Base-by-base conservation (phyloP, 2,329 filamentous ascomycete genomes). In the Fusarium sp. region DNA sequence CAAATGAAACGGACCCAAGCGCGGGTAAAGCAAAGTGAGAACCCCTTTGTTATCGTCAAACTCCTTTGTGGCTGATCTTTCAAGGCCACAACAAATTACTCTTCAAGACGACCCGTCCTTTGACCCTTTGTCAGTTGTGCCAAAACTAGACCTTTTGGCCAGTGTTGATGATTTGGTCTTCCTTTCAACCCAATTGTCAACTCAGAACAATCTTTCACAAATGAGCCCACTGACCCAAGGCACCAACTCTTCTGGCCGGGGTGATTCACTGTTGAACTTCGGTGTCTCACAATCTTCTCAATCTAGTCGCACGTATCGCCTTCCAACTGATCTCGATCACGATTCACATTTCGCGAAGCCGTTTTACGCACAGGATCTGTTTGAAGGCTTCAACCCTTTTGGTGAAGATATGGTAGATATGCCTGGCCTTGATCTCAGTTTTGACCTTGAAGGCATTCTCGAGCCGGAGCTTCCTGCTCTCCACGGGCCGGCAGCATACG, bases 71-170 rank as follows among this genome's bases (percentile, higher is more conserved):
- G 44, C 42, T 56, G 20, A 57, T 15, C 18, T 58, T 57, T 37
- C 44, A 64, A 97, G 93, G 72, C 89, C 87, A 7, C 88, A 92
- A 26, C 90, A 94, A 71, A 89, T 97, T 57, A 83, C 93, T 4
- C 83, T 98, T 3, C 83, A 87, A 55, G 93, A 98, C 73, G 95
- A 98, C 74, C 93, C 94, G 1, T 85, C 88, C 41, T 97, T 98
- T 62, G 79, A 81, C 51, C 74, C 77, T 6, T 64, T 74, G 58
- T 74, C 65, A 42, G 60, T 65, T 12, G 56, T 80, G 12, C 78
- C 79, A 34, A 74, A 74, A 8, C 57, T 81, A 30, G 77, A 80
- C 28, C 65, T 79, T 16, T 65, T 85, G 33, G 79, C 79, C 37
- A 74, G 75, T 26, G 75, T 79, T 13, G 74, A 77, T 11, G 77